Evolutionary conservation across 2,329 filamentous ascomycete genomes (phyloP).

Genomic region (Dactylellina parvicollis): DNA sequence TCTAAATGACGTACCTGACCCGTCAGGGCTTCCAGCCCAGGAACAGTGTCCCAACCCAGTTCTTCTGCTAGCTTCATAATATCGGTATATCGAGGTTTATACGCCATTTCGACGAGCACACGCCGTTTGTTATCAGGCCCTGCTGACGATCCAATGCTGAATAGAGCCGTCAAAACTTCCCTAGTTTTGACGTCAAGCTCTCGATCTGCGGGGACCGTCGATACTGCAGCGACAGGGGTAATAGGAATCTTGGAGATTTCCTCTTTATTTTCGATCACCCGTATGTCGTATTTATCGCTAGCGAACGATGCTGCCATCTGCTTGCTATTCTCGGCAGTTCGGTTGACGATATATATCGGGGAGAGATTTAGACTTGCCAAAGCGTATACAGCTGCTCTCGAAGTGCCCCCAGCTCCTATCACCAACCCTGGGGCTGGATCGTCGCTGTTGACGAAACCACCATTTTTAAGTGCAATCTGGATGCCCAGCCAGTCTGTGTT

Average conservation of each 20-base stretch:
- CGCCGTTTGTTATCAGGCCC: conserved; percentile 62
- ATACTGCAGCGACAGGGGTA: conserved; percentile 71
- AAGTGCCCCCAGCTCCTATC: conserved; percentile 90
- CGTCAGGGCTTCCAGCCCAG: conserved; percentile 86
- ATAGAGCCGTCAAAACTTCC: conserved; percentile 69
- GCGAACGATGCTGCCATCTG: conserved; percentile 78
- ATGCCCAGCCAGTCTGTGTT: conserved; percentile 98
- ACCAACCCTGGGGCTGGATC: conserved; percentile 74
- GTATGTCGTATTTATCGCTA: conserved; percentile 72
- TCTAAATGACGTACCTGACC: conserved; percentile 70
- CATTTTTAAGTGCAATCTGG: conserved; percentile 77
- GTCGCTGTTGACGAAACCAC: conserved; percentile 68
- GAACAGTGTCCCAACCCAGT: conserved; percentile 82
- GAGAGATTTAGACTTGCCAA: conserved; percentile 83
- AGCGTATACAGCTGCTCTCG: conserved; percentile 88
- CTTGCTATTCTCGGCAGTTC: conserved; percentile 75
- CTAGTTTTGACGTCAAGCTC: conserved; percentile 79
- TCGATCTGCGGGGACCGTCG: conserved; percentile 88
- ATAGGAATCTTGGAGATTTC: conserved; percentile 66
- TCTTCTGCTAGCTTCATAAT: conserved; percentile 84
- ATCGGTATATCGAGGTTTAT: conserved; percentile 84
- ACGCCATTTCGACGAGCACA: conserved; percentile 92
- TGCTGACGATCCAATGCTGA: conserved; percentile 62
- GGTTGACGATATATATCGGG: conserved; percentile 87
- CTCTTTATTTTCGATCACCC: conserved; percentile 68